Conservation (phyloP, 345 rosid genomes). For the Diplotaxis tenuifolia region DNA sequence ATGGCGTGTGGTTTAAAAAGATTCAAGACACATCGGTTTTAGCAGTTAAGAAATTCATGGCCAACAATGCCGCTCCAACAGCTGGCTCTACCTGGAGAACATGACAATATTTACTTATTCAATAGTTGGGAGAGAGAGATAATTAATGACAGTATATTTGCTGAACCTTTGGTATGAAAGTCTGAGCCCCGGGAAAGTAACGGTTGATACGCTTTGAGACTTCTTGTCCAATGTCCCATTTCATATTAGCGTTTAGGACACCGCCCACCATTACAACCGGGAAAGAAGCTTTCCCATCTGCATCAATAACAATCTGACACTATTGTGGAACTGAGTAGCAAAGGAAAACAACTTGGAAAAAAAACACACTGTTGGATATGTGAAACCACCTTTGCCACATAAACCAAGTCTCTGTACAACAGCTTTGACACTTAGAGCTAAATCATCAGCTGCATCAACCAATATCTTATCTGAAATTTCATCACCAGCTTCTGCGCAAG, state of each 20-base stretch:
- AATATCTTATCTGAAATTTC: conserved; percentile 50
- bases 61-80: conserved; percentile 57
- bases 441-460: conserved; percentile 49
- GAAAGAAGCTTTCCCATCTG: conserved; percentile 49
- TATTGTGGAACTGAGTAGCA: neutral
- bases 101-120: conserved; percentile 8
- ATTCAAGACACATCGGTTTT: neutral
- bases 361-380: neutral
- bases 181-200: conserved; percentile 45
- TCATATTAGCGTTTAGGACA: conserved; percentile 49
- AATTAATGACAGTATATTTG: neutral
- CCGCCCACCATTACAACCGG: conserved; percentile 67
- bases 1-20: conserved; percentile 18
- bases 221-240: conserved; percentile 58
- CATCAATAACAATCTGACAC: conserved; percentile 2
- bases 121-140: neutral
- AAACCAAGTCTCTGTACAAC: conserved; percentile 56
- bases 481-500: conserved; percentile 61
- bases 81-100: conserved; percentile 60
- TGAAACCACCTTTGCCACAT: conserved; percentile 49
- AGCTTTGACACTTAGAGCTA: conserved; percentile 58
- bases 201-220: conserved; percentile 46
- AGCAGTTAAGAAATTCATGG: conserved; percentile 41
- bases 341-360: neutral
- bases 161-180: conserved; percentile 53